phyloP scores from a whole-genome alignment of 2,329 filamentous ascomycete species.

The Pestalotiopsis sp. region DNA sequence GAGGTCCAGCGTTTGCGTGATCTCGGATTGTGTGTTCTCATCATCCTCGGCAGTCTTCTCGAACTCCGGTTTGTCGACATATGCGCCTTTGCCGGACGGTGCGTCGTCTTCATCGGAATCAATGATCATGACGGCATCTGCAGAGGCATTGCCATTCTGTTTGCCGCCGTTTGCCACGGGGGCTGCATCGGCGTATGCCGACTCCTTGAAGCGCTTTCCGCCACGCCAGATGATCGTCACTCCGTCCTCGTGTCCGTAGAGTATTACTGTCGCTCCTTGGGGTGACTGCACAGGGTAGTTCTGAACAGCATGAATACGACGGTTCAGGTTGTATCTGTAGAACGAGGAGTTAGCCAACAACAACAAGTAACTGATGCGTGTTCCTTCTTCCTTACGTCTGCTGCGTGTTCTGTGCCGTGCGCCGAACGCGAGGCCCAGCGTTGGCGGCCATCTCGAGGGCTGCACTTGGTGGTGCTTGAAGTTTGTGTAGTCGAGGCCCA shows the following conservation, averaged over 20 bases:
- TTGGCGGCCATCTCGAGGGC: slow-evolving; percentile 26
- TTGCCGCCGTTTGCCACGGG: slow-evolving; percentile 39
- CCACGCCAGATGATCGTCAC: slow-evolving; percentile 65
- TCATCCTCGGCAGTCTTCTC: slow-evolving; percentile 50
- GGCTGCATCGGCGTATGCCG: slow-evolving; percentile 34
- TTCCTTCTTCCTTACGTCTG: slow-evolving; percentile 33
- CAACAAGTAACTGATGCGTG: not conserved
- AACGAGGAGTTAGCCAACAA: slow-evolving; percentile 14
- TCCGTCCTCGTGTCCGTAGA: slow-evolving; percentile 68
- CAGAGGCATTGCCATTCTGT: slow-evolving; percentile 50
- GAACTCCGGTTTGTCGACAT: slow-evolving; percentile 61
- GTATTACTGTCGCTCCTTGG: slow-evolving; percentile 64
- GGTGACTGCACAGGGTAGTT: slow-evolving; percentile 64
- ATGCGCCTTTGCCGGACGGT: slow-evolving; percentile 29
- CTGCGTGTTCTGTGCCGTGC: slow-evolving; percentile 39
- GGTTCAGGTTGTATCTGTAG: slow-evolving; percentile 59
- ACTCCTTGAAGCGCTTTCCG: slow-evolving; percentile 59
- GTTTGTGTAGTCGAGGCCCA: not conserved
- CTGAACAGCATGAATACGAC: slow-evolving; percentile 62
- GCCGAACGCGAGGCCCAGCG: slow-evolving; percentile 34
- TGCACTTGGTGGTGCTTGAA: not conserved
- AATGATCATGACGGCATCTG: slow-evolving; percentile 63
- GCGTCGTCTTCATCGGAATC: slow-evolving; percentile 64
- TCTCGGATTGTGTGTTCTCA: slow-evolving; percentile 54
- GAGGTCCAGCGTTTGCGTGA: slow-evolving; percentile 65